Evolutionary conservation across 2,329 filamentous ascomycete species (phyloP).

Genomic region (Orbilia blumenaviensis): DNA sequence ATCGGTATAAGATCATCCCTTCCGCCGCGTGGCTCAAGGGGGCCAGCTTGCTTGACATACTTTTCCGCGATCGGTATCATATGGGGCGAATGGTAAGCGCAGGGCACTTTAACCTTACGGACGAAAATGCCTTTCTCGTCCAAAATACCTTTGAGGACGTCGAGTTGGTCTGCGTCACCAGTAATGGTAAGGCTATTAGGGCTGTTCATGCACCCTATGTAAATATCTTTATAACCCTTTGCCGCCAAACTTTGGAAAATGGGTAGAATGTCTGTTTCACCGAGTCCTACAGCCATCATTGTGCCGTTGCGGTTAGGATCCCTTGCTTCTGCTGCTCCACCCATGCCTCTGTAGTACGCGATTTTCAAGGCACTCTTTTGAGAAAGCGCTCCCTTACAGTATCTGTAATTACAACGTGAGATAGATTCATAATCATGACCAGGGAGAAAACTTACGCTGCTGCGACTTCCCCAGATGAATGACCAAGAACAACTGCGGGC

Average conservation of each 20-base stretch:
- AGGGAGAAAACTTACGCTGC: conserved; percentile 61
- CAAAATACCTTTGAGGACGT: conserved; percentile 46
- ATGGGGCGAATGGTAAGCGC: conserved; percentile 63
- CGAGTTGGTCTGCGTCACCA: conserved; percentile 58
- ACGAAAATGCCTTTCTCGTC: conserved; percentile 54
- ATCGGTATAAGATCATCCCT: conserved; percentile 6
- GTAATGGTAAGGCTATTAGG: conserved; percentile 59
- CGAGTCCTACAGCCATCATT: conserved; percentile 62
- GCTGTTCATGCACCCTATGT: conserved; percentile 57
- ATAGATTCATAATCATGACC: neutral
- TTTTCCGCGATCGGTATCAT: conserved; percentile 60
- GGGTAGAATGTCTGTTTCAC: conserved; percentile 58
- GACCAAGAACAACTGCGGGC: conserved; percentile 61
- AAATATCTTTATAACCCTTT: conserved; percentile 15
- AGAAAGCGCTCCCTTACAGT: conserved; percentile 37
- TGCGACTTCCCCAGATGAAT: conserved; percentile 64
- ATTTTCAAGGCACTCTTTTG: conserved; percentile 28
- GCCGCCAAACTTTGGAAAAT: neutral
- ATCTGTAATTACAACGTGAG: neutral
- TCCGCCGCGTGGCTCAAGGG: neutral
- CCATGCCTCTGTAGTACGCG: conserved; percentile 30
- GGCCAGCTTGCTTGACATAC: conserved; percentile 56
- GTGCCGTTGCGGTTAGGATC: conserved; percentile 55
- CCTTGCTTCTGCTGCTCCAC: conserved; percentile 17
- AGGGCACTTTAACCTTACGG: conserved; percentile 61